Evolutionary conservation across 2,329 filamentous ascomycete genomes (phyloP).

Genomic region (Cercospora sp.): DNA sequence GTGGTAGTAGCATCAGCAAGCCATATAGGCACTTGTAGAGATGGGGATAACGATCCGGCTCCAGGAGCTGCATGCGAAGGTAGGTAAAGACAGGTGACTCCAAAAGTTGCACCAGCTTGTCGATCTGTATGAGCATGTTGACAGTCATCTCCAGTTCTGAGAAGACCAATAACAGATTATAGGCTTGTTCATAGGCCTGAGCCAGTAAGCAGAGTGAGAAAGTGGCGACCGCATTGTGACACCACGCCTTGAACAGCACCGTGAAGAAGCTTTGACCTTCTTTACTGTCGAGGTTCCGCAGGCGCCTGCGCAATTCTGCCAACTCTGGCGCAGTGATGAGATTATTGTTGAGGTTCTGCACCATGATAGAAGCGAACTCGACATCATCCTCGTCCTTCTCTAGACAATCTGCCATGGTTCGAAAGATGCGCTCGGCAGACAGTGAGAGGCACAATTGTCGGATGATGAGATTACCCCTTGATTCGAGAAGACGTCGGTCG

Average conservation of each 20-base stretch:
- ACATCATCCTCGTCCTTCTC: conserved; percentile 94
- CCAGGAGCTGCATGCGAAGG: conserved; percentile 87
- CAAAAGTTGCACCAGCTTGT: conserved; percentile 93
- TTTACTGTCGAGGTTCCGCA: conserved; percentile 87
- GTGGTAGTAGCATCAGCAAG: conserved; percentile 94
- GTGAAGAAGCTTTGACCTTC: conserved; percentile 97
- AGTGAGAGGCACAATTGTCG: conserved; percentile 89
- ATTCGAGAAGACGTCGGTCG: conserved; percentile 86
- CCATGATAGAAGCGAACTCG: conserved; percentile 99
- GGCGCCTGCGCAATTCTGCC: conserved; percentile 81
- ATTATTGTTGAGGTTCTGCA: conserved; percentile 98
- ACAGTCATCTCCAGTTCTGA: conserved; percentile 98
- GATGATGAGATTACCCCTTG: conserved; percentile 92
- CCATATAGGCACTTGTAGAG: conserved; percentile 91
- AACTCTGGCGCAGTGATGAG: conserved; percentile 95
- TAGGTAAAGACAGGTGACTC: conserved; percentile 99
- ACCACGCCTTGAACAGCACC: conserved; percentile 93
- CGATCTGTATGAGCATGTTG: conserved; percentile 97
- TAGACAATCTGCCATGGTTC: conserved; percentile 91
- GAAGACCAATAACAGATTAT: conserved; percentile 95
- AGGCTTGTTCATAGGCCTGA: conserved; percentile 97
- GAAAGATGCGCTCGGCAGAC: conserved; percentile 92
- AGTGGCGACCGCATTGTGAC: conserved; percentile 95
- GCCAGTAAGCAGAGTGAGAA: conserved; percentile 94
- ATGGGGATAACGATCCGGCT: conserved; percentile 92